Conservation (phyloP, 371 early-diverging fungal species). For the Cokeromyces recurvatus region DNA sequence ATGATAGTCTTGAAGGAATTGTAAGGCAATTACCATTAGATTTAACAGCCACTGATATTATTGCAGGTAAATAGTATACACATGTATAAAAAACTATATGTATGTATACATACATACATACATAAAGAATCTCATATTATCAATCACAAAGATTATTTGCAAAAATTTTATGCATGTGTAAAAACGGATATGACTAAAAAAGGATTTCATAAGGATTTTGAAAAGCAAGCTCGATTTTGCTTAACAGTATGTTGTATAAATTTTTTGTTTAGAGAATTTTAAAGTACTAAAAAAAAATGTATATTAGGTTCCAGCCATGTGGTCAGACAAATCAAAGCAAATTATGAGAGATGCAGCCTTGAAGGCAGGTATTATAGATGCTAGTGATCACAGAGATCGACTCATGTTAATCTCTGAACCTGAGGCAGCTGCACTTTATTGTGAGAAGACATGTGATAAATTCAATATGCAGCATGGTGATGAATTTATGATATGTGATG, state of each 20-base stretch:
- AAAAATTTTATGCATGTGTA: conserved; percentile 30
- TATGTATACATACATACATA: too few species aligned
- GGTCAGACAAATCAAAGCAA: conserved; percentile 50
- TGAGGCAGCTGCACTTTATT: conserved; percentile 61
- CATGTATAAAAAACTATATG: too few species aligned
- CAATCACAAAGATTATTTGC: conserved; percentile 42
- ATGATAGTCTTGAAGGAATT: conserved; percentile 40
- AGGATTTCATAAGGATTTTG: conserved; percentile 37
- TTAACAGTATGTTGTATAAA: too few species aligned
- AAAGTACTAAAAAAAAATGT: too few species aligned
- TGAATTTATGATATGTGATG: conserved; percentile 59
- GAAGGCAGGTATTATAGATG: conserved; percentile 41
- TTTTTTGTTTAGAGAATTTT: too few species aligned
- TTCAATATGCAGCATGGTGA: conserved; percentile 45
- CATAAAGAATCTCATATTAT: too few species aligned
- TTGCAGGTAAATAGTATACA: conserved; percentile 40
- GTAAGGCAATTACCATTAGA: conserved; percentile 44
- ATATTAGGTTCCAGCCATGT: conserved; percentile 52
- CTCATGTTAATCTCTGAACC: conserved; percentile 55
- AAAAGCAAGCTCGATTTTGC: conserved; percentile 38
- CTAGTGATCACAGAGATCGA: conserved; percentile 47
- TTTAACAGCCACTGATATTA: conserved; percentile 39
- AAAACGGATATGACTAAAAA: conserved; percentile 34
- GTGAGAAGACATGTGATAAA: conserved; percentile 48
- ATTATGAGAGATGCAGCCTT: conserved; percentile 55